A percentile compares a stretch with the other conserved stretches of the same genome.
Evolutionary conservation across 202 grass and related monocot genomes (phyloP).

Genomic region (Tripidium arundinaceum): DNA sequence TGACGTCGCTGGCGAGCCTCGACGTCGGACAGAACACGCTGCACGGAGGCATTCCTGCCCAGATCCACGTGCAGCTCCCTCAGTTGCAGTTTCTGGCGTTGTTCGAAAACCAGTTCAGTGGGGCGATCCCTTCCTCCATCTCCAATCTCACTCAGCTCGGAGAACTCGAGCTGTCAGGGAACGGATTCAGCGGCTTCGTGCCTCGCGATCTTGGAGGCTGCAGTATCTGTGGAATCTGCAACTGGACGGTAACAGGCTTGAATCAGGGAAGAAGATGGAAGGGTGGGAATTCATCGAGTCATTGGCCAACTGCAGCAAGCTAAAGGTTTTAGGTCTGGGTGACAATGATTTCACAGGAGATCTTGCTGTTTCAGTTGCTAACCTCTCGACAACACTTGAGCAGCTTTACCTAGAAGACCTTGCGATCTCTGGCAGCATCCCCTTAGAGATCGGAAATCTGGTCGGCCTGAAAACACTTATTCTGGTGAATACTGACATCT

Average conservation of each 20-base stretch:
- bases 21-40: background rate
- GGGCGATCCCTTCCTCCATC: slow-evolving; percentile 28
- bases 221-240: background rate
- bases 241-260: background rate
- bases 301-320: slow-evolving; percentile 22
- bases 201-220: slow-evolving; percentile 10
- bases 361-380: background rate
- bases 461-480: background rate
- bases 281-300: slow-evolving; percentile 38
- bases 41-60: background rate
- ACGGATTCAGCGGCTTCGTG: slow-evolving; percentile 25
- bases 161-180: background rate
- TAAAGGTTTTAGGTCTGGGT: background rate
- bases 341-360: background rate
- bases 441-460: slow-evolving; percentile 10
- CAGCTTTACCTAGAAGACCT: background rate
- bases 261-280: background rate
- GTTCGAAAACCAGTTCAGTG: slow-evolving; percentile 3
- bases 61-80: slow-evolving; percentile 11
- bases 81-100: background rate
- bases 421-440: slow-evolving; percentile 4
- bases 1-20: background rate
- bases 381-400: background rate
- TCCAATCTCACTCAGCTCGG: background rate
- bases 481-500: background rate